Conservation (phyloP, 345 rosid genomes). For the Acer campestre region DNA sequence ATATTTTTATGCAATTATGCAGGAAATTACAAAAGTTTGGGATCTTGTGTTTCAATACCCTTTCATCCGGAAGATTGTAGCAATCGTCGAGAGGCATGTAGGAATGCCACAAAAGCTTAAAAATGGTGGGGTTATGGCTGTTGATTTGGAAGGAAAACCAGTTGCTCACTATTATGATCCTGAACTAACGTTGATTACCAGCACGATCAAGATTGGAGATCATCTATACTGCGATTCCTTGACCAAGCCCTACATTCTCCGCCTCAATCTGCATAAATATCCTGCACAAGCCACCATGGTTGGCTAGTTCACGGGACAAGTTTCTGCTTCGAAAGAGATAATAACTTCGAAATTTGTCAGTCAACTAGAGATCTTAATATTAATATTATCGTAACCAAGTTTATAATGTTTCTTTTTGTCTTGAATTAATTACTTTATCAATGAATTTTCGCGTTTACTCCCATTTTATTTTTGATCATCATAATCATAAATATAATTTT, state of each 20-base stretch:
- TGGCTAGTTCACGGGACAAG: no score
- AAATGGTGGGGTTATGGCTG: slow-evolving; percentile 51
- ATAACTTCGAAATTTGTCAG: no score
- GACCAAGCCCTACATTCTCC: slow-evolving; percentile 34
- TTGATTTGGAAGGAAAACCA: slow-evolving; percentile 64
- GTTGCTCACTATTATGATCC: slow-evolving; percentile 56
- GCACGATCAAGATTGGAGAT: slow-evolving; percentile 43
- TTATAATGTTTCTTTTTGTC: no score
- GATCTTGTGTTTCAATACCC: slow-evolving; percentile 34
- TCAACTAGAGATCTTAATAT: no score
- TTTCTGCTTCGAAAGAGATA: neutral
- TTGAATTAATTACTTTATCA: no score
- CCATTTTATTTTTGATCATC: no score
- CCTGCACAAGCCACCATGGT: slow-evolving; percentile 29
- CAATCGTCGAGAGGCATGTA: slow-evolving; percentile 26
- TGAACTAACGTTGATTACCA: slow-evolving; percentile 26
- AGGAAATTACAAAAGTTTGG: slow-evolving; percentile 32
- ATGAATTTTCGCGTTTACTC: no score
- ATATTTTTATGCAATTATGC: neutral
- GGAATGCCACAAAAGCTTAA: neutral
- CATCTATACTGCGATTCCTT: slow-evolving; percentile 57
- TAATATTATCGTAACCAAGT: no score
- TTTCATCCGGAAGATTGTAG: slow-evolving; percentile 42
- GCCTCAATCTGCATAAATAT: slow-evolving; percentile 46
- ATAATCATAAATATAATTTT: no score